phyloP scores from a whole-genome alignment of 805 yeast species.

The Kodamaea kaohsiungensis region DNA sequence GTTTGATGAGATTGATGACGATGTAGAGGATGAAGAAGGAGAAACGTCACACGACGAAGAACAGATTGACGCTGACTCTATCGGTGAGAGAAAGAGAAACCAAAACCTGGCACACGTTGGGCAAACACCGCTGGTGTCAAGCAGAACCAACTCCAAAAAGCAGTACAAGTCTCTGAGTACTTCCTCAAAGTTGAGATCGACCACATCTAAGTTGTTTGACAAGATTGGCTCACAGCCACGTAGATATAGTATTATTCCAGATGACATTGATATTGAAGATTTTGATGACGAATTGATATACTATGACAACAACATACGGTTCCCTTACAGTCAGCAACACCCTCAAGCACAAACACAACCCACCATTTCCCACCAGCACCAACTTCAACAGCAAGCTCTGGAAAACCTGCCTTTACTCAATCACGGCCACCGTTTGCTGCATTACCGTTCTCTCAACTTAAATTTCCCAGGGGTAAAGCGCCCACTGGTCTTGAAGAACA shows the following conservation, averaged over 20 bases:
- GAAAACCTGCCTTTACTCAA: constrained; percentile 35
- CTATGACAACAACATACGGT: constrained; percentile 42
- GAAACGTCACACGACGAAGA: constrained; percentile 16
- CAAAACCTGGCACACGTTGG: neutral
- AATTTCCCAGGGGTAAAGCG: constrained; percentile 26
- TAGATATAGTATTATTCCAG: constrained; percentile 71
- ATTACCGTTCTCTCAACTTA: constrained; percentile 42
- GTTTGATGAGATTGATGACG: constrained; percentile 26
- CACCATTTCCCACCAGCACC: neutral
- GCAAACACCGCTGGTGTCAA: constrained; percentile 13
- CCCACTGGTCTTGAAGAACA: constrained; percentile 23
- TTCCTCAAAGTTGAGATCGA: constrained; percentile 55
- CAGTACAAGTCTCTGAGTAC: constrained; percentile 33
- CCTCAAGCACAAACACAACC: constrained; percentile 13
- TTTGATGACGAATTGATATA: constrained; percentile 54
- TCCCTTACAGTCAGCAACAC: constrained; percentile 31
- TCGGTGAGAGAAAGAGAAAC: neutral
- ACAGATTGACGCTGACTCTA: neutral
- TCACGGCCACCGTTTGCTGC: constrained; percentile 32
- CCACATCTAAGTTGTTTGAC: constrained; percentile 74
- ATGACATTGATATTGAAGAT: constrained; percentile 56
- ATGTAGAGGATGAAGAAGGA: constrained; percentile 22
- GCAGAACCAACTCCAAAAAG: constrained; percentile 25
- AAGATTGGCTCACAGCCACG: constrained; percentile 71
- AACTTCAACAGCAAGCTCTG: neutral